Evolutionary conservation across 148 eudicot genomes (phyloP), one percentile per base, ranked within the genome.

Genomic region (Heliosperma pusillum): DNA sequence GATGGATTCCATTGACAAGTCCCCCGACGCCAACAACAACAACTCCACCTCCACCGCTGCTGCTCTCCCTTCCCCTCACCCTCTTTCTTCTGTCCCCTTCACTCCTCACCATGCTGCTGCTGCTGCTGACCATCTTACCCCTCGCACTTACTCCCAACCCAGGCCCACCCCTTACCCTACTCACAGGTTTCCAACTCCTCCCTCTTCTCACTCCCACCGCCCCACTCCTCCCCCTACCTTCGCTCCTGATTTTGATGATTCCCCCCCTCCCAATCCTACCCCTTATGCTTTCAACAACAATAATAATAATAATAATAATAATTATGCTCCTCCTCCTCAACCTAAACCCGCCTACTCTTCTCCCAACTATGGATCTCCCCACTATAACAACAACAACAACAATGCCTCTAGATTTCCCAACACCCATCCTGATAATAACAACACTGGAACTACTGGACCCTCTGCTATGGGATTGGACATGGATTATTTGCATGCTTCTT

Each of bases 1-100:
- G 30, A 93, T 93, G 97, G 87, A 89, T 15, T 72, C 83, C 19
- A 90, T 93, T 88, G 97, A 93, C 29, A 85, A 80, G 70, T 15
- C 58, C 52, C 25, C 82, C 15, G 52, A 66, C n/a, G 62, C 0
- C 29, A 0, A 5, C 42, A 6, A 36, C 42, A 36, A 36, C 42
- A 36, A 4, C 42, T 5, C 0, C 42, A 6, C 2, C 42, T 36
- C 42, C 42, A 30, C 56, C 57, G 5, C 25, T 4, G 24, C 10
- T 21, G 3, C 78, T 21, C 24, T 58, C 4, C 17, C 72, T 2
- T 69, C 57, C 11, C 78, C 59, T 9, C 58, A 8, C 19, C 55
- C 56, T 27, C 24, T 30, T 24, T 26, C 74, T 19, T 19, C 44
- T 0, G 72, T 77, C 13, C 58, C 71, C 73, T 56, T 45, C 9